Evolutionary conservation across 2,329 filamentous ascomycete genomes (phyloP), one percentile per base, ranked within the genome.

Genomic region (Claviceps cyperi): DNA sequence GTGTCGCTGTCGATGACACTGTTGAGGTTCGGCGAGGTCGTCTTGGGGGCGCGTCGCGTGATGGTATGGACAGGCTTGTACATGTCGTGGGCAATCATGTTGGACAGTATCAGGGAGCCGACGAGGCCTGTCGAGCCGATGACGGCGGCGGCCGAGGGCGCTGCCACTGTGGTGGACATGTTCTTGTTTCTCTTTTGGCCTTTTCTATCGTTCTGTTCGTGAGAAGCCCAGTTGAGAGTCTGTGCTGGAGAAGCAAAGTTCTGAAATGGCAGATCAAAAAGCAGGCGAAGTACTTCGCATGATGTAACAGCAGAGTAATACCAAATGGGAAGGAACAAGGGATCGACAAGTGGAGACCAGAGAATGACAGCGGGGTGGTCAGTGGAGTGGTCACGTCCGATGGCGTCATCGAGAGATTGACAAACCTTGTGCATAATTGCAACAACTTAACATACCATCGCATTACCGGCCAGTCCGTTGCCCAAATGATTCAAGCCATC

Each of bases 101-200:
- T 72, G 6, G 70, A 66, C 60, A 95, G 80, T 64, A 95, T 90
- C 62, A 86, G 72, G 48, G 78, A 79, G 62, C 91, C 90, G 57
- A 75, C 74, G 38, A 84, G 75, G 62, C 82, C 81, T 50, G 83
- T 86, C 58, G 74, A 77, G 55, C 83, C 83, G 57, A 80, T 74
- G 53, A 85, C 63, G 53, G 71, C 70, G 56, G 73, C 70, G 43
- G 72, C 66, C 5, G 39, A 14, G 28, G 43, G 43, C 28, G 50
- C 39, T 46, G 50, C 39, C 38, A 47, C 44, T 21, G 36, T 37
- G 49, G 24, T 38, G 24, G 37, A 19, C 13, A 22, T 37, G n/a
- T 22, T 37, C 14, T 35, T 35, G 28, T 35, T 17, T 32, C 13
- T 17, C 15, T 13, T 17, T 14, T 21, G 9, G 37, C 39, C 15